Percentiles rank a stretch among this genome's conserved stretches.
Conservation (phyloP, 805 yeast species). For the Peterozyma toletana region DNA sequence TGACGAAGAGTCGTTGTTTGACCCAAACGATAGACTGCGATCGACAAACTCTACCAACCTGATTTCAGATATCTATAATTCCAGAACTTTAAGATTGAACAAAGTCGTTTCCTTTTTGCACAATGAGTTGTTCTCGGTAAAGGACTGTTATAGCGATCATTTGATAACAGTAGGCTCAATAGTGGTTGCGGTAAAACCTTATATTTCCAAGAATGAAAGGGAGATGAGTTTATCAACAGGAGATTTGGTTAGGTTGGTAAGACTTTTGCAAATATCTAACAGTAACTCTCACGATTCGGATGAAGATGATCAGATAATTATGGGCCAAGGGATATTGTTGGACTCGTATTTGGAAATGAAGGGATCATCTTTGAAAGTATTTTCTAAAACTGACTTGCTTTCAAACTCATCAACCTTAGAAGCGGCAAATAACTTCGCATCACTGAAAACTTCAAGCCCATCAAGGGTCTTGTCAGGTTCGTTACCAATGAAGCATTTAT, state of each 20-base stretch:
- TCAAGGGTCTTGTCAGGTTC: background rate
- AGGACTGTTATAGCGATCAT: background rate
- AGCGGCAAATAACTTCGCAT: background rate
- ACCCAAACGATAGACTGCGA: background rate
- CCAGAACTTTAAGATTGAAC: background rate
- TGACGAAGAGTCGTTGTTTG: background rate
- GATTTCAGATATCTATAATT: background rate
- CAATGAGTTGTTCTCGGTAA: background rate
- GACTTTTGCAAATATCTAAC: background rate
- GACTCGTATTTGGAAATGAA: background rate
- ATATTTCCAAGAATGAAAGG: background rate
- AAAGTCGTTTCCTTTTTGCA: background rate
- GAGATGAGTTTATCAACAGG: conserved; percentile 2
- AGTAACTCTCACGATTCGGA: background rate
- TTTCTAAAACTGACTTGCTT: background rate
- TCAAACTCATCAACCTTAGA: background rate
- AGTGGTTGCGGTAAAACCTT: conserved; percentile 1
- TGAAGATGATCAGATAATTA: background rate
- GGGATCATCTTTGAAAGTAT: background rate
- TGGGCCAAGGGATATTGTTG: conserved; percentile 1
- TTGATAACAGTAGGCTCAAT: conserved; percentile 1
- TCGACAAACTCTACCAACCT: background rate
- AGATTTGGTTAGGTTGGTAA: conserved; percentile 1
- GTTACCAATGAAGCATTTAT: background rate
- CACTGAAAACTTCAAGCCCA: background rate